Conservation (phyloP, 208 protist species). For the Leishmania martiniquensis region DNA sequence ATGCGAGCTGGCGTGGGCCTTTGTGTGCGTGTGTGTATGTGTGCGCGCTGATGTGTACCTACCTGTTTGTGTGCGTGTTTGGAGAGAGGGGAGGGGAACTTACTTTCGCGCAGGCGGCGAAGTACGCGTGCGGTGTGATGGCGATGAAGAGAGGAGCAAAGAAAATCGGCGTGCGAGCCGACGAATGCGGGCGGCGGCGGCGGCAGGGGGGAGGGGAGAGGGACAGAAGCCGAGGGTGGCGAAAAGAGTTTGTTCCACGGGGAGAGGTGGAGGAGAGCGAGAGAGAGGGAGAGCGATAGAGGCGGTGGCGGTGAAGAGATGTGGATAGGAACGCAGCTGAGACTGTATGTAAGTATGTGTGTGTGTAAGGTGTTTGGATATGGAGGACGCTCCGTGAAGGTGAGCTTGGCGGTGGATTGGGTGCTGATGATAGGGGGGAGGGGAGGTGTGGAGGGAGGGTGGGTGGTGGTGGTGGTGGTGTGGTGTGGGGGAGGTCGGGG, state of each 20-base stretch:
- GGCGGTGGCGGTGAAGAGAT: background rate
- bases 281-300: background rate
- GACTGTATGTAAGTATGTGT: background rate
- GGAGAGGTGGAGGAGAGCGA: no score
- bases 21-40: conserved; percentile 15
- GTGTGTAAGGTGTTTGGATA: background rate
- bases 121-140: background rate
- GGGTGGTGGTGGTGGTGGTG: background rate
- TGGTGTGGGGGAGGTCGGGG: background rate
- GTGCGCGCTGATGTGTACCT: no score
- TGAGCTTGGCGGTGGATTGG: background rate
- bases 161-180: no score
- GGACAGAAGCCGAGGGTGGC: no score
- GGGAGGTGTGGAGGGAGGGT: background rate
- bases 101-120: background rate
- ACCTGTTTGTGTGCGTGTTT: conserved; percentile 3
- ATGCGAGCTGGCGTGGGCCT: background rate
- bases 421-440: background rate
- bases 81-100: background rate
- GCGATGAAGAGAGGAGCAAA: no score
- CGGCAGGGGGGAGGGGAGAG: no score
- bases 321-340: background rate
- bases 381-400: background rate
- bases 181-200: no score
- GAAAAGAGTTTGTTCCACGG: no score